Conservation (phyloP, 345 rosid species). For the Murraya paniculata region DNA sequence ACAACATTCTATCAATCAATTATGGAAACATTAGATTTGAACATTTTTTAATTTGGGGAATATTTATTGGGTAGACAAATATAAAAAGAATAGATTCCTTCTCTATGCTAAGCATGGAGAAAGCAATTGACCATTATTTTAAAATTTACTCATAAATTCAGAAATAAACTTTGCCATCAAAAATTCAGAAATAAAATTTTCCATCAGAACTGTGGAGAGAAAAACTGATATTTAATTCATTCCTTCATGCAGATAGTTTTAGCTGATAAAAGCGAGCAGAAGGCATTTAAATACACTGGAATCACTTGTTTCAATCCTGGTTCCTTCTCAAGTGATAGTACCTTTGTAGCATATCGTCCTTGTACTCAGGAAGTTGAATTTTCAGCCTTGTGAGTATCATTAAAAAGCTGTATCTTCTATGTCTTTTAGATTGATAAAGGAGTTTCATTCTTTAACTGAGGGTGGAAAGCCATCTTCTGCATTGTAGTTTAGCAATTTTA, state of each 20-base stretch:
- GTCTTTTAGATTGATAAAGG: background rate
- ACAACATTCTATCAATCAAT: background rate
- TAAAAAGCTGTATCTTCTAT: constrained; percentile 5
- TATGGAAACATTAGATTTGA: background rate
- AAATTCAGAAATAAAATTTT: background rate
- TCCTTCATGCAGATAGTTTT: constrained; percentile 60
- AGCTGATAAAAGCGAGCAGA: constrained; percentile 81
- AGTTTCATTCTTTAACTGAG: background rate
- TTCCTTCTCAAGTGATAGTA: constrained; percentile 69
- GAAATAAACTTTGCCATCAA: background rate
- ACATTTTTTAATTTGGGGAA: background rate
- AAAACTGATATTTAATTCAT: constrained; percentile 13
- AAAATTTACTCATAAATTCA: background rate
- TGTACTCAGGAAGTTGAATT: constrained; percentile 81
- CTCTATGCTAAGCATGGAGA: background rate
- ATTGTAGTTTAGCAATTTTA: background rate
- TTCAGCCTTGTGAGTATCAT: constrained; percentile 51
- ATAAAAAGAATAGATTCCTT: background rate
- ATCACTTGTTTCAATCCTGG: constrained; percentile 92
- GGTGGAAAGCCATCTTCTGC: background rate
- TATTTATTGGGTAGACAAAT: background rate
- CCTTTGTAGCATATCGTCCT: constrained; percentile 80
- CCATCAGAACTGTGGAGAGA: background rate
- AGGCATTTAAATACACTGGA: constrained; percentile 70
- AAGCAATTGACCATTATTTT: background rate